Conservation (phyloP, 1,139 yeast genomes). For the Wickerhamiella pararugosa region DNA sequence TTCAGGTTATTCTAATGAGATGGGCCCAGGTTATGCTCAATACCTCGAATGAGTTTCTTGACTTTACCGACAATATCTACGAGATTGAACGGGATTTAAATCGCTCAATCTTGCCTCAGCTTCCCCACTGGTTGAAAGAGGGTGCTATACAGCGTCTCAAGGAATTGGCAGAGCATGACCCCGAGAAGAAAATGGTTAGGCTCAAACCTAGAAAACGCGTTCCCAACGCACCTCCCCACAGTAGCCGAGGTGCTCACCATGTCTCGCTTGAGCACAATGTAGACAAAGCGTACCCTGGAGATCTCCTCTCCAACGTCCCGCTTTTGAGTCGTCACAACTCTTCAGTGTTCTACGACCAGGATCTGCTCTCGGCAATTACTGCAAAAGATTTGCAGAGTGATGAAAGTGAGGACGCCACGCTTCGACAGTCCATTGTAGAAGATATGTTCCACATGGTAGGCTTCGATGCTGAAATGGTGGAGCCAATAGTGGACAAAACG, state of each 20-base stretch:
- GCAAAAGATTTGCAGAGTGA: constrained; percentile 23
- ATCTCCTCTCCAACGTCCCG: constrained; percentile 69
- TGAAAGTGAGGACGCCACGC: constrained; percentile 61
- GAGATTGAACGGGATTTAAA: constrained; percentile 63
- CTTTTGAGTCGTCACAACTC: constrained; percentile 28
- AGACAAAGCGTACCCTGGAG: constrained; percentile 59
- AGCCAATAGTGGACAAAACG: neutral
- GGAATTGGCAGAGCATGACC: constrained; percentile 15
- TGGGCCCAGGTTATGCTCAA: constrained; percentile 82
- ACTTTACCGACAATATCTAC: constrained; percentile 67
- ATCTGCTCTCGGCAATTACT: neutral
- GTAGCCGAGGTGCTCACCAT: constrained; percentile 28
- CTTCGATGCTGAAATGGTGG: constrained; percentile 25
- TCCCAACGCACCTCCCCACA: neutral
- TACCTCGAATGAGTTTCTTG: constrained; percentile 75
- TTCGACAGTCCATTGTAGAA: constrained; percentile 59
- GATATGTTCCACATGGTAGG: constrained; percentile 64
- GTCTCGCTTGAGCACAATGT: constrained; percentile 46
- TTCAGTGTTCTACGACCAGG: constrained; percentile 2
- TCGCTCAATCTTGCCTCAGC: constrained; percentile 30
- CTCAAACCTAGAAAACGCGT: constrained; percentile 7
- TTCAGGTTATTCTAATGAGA: constrained; percentile 79
- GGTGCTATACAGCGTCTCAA: constrained; percentile 37
- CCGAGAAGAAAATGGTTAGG: constrained; percentile 5
- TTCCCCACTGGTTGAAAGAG: constrained; percentile 52